Base-by-base conservation (phyloP, 371 early-diverging fungal species). In the Blastocladiella emersonii region DNA sequence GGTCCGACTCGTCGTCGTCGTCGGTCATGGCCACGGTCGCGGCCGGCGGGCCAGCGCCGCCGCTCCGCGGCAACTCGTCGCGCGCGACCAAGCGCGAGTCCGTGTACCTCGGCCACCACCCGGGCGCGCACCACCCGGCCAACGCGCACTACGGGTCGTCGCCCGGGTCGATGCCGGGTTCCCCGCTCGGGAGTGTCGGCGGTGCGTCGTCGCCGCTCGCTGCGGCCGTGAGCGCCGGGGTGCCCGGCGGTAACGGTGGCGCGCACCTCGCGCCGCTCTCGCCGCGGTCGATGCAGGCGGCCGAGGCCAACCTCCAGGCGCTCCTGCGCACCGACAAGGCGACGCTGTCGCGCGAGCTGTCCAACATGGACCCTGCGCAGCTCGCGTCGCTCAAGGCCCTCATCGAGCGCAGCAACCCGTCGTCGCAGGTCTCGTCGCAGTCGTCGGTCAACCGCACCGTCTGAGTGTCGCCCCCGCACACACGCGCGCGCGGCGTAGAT, bases 51-150 rank as follows among this genome's bases (percentile, higher is more conserved):
- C 10, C 48, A 8, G 48, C 48, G 25, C 53, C 53, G 2, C 45
- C 45, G 10, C 3, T 21, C 3, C 53, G 53, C 1, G 53, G 53
- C 25, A 32, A 15, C 2, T 51, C 53, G 30, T 51, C 53, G 53
- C 53, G 53, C 30, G 27, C 53, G 30, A 32, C 27, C 53, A 51
- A 51, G 53, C 53, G 53, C 53, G 53, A 51, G 53, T 51, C 53
- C 30, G 30, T 51, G 15, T 51, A 51, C 53, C 10, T 51, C 15
- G 48, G 23, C 19, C 21, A 8, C 8, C n/a, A 21, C 23, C n/a
- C 39, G 39, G 39, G 7, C 7, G 7, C 39, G 39, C 7, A 7
- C 39, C 13, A 5, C 7, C 5, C 39, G 39, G 39, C 39, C 5
- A 13, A 13, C 39, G 19, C 12, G 10, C 19, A 8, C 3, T 44